Evolutionary conservation across 1,284 basidiomycete genomes (phyloP), one percentile per base, ranked within the genome.

Genomic region (Ustilago curta): DNA sequence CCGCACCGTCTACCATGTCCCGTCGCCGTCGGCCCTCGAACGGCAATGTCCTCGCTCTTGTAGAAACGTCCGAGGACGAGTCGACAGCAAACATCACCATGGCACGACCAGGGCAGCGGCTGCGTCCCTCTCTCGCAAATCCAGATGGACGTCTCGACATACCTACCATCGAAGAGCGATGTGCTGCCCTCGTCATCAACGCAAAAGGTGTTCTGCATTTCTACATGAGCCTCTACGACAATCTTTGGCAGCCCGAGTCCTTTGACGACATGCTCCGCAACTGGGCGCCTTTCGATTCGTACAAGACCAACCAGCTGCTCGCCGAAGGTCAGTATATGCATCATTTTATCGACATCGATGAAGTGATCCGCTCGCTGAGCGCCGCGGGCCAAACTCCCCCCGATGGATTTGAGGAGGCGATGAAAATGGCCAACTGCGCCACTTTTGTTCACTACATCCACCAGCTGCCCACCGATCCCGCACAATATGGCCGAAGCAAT

Each of bases 391-490:
- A 70, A n/a, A 29, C 53, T 9, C 58, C 40, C 4, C 63, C 66
- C 6, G 69, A 74, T 8, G 67, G 61, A 3, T 66, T 79, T 32
- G 54, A 66, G 9, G 77, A 79, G 16, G 66, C 71, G 4, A 70
- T 80, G 71, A 65, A 60, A 42, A 70, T 80, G 61, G 78, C 71
- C 61, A 80, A 80, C 45, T 75, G 74, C 31, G 78, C 78, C 14
- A 78, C 78, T 3, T 80, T 80, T 56, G 70, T 80, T 1, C 76
- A 79, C 50, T 78, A 78, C 64, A 60, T 80, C 23, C 77, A 74
- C 32, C 76, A 78, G 47, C 56, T 78, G 7, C 76, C 71, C 0
- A 53, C 51, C n/a, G 52, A 72, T 19, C 55, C 59, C 3, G 56
- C 40, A 3, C 51, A 43, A 18, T 75, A 70, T 14, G 62, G 61